Evolutionary conservation across 108 stramenopile genomes (phyloP).

Genomic region (Cyclostephanos tholiformis): DNA sequence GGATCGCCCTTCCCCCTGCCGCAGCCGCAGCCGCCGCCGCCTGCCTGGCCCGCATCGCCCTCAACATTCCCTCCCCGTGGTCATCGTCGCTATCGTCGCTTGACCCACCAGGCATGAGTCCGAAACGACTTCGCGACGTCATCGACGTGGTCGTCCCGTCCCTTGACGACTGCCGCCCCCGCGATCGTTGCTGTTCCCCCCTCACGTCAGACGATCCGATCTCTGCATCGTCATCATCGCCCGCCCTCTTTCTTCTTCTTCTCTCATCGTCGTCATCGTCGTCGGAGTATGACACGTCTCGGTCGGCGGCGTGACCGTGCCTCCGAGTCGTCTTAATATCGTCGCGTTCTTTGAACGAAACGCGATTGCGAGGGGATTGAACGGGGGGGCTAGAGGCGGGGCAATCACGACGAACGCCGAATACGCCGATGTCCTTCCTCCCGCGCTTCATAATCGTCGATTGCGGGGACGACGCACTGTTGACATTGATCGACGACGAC

Average conservation of each 20-base stretch:
- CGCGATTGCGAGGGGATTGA: not conserved
- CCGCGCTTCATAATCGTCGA: not conserved
- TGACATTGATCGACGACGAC: not conserved
- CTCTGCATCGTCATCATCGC: not conserved
- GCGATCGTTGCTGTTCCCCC: no score
- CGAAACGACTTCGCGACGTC: not conserved
- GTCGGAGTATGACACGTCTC: not conserved
- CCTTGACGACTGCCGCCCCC: no score
- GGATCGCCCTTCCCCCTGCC: not conserved
- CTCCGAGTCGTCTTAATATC: not conserved
- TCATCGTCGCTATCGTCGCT: not conserved
- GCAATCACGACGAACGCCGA: not conserved
- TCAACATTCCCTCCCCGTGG: not conserved
- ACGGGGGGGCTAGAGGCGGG: not conserved
- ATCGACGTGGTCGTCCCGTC: not conserved
- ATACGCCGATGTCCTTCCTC: not conserved
- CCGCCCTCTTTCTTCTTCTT: not conserved
- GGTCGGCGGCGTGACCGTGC: not conserved
- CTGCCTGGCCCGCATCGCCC: not conserved
- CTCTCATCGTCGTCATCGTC: not conserved
- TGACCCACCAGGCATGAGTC: not conserved
- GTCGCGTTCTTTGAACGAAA: not conserved
- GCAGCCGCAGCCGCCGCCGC: not conserved
- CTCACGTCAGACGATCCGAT: no score
- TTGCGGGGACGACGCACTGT: not conserved